Evolutionary conservation across 2,329 filamentous ascomycete genomes (phyloP), one percentile per base, ranked within the genome.

Genomic region (Diaporthe vaccinii): DNA sequence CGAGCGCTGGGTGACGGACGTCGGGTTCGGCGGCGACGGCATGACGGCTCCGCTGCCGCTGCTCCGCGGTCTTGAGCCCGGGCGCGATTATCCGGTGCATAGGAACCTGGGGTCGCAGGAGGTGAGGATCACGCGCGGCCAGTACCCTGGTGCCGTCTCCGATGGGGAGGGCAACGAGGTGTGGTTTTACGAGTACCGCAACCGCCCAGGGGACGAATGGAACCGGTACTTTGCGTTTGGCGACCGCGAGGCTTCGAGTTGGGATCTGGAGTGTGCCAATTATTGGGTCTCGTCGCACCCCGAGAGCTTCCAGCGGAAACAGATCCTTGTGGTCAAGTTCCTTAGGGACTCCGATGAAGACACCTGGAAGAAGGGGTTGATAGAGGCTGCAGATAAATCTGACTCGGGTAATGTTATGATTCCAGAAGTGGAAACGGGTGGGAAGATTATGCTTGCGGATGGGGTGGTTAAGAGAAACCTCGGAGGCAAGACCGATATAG

Each of bases 121-220:
- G 77, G 86, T 91, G 76, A 89, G 91, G 0, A 83, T 93, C 7
- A 81, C 89, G 34, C 84, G 85, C 58, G 86, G 87, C 61, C 84
- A 84, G 72, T 88, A 89, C 51, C 85, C 89, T 4, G 72, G 59
- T 0, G 67, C 65, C 4, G 82, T 84, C 78, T 81, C 72, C 80
- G 82, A 72, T 83, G 86, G 46, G 83, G 82, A 74, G 83, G 86
- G 41, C 83, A 86, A 65, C 81, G 83, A 87, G 75, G 81, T 89
- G 74, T 94, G 92, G 92, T 87, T 93, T 76, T 93, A 92, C 79
- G 88, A 93, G 82, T 89, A 90, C 77, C 86, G 89, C 36, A 87
- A 89, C 76, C 82, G 83, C 10, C 62, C 80, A 0, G 83, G 87
- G 1, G 84, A 82, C 61, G 84, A 85, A 3, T 95, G 92, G 90